Base-by-base conservation (phyloP, 495 filamentous ascomycete genomes). In the Penicillium egyptiacum region DNA sequence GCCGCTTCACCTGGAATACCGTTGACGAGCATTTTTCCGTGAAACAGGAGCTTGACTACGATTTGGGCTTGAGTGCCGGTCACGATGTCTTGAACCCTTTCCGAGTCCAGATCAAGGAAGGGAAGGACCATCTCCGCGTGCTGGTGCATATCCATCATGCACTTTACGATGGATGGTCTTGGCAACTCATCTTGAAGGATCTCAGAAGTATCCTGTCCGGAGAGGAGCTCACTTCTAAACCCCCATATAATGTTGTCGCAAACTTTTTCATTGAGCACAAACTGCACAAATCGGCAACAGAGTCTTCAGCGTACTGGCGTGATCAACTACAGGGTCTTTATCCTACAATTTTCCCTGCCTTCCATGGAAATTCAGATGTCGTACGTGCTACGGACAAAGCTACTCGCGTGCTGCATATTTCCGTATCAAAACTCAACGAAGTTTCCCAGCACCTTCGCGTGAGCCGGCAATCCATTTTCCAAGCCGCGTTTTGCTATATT, bases 81-180 rank as follows among this genome's bases (percentile, higher is more conserved):
- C 22, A 72, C 51, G 17, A 80, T 79, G 68, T 88, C 17, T 73
- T 87, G 9, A 73, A 73, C 23, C 88, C 88, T 1, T 71, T 90
- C 37, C 75, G 68, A 3, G 69, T 88, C 10, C 79, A 85, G 45
- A 65, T 91, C 1, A 60, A 68, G 6, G 51, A 60, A 11, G 59
- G 45, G 22, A 39, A 53, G 4, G 53, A 64, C 1, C 56, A 56
- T 4, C 52, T 81, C 3, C 68, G 79, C 79, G 37, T 68, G 6
- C 47, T 75, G 6, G 56, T 78, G 11, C 73, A 74, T 33, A 78
- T 93, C 5, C 90, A 92, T 58, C 90, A 95, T 70, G 83, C 87
- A 0, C 65, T 92, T 0, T 94, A 94, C 61, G 90, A 95, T 63
- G 90, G 89, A 6, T 95, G 90, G 90, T 89, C 88, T 5, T 79